Conservation (phyloP, 257 asterid species). For the Datura wrightii region DNA sequence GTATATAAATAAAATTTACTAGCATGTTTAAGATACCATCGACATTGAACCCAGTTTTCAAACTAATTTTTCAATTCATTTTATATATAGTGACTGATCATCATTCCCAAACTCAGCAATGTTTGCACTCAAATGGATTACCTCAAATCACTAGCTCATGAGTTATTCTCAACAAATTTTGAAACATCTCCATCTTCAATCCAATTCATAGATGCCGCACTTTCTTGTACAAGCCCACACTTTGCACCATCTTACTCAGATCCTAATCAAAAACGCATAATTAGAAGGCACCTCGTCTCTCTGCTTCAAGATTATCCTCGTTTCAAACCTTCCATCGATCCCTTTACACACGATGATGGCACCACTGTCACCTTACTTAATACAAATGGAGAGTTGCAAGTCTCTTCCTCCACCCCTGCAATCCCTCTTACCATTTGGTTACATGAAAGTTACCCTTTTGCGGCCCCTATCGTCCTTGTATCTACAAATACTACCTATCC, state of each 20-base stretch:
- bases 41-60: background rate
- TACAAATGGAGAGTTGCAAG: slow-evolving; percentile 48
- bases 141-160: slow-evolving; percentile 29
- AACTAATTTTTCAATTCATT: slow-evolving; percentile 23
- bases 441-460: slow-evolving; percentile 63
- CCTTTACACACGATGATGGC: slow-evolving; percentile 65
- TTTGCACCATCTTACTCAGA: slow-evolving; percentile 57
- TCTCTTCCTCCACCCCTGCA: slow-evolving; percentile 43
- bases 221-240: slow-evolving; percentile 49
- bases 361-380: slow-evolving; percentile 54
- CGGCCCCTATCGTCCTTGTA: slow-evolving; percentile 56
- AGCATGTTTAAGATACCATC: background rate
- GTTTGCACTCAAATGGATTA: slow-evolving; percentile 28
- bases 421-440: slow-evolving; percentile 64
- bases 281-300: slow-evolving; percentile 59
- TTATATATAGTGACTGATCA: slow-evolving; percentile 22
- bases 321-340: slow-evolving; percentile 52
- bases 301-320: slow-evolving; percentile 58
- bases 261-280: slow-evolving; percentile 72
- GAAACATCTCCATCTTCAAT: slow-evolving; percentile 39
- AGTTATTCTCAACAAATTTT: slow-evolving; percentile 32
- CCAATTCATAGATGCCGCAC: slow-evolving; percentile 64
- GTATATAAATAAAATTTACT: background rate
- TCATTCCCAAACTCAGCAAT: slow-evolving; percentile 9
- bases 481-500: slow-evolving; percentile 28